Conservation (phyloP, 2,329 filamentous ascomycete genomes). For the Epicoccum sorghinum region DNA sequence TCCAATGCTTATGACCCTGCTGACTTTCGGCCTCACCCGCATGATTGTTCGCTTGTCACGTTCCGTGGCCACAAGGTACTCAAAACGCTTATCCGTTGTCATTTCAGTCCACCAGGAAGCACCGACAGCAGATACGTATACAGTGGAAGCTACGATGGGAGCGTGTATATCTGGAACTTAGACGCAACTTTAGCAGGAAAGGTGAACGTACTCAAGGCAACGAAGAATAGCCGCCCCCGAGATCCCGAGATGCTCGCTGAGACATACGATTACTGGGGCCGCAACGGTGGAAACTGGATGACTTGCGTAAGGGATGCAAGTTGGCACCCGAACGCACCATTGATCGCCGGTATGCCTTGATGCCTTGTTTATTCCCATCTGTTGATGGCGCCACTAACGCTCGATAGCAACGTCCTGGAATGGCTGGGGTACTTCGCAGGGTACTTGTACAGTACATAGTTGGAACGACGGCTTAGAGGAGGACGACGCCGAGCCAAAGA, state of each 20-base stretch:
- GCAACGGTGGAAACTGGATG: conserved; percentile 67
- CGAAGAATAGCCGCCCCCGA: conserved; percentile 65
- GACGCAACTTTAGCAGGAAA: conserved; percentile 81
- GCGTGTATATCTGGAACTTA: conserved; percentile 90
- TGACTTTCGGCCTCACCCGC: conserved; percentile 73
- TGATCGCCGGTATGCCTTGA: conserved; percentile 68
- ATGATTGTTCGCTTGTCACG: conserved; percentile 91
- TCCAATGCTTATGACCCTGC: conserved; percentile 68
- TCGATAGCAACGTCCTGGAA: conserved; percentile 78
- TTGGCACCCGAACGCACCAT: conserved; percentile 85
- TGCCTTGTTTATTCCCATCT: not conserved
- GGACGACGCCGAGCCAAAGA: conserved; percentile 57
- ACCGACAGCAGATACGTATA: conserved; percentile 94
- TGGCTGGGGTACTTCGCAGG: conserved; percentile 72
- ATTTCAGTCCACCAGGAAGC: conserved; percentile 87
- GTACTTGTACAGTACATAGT: conserved; percentile 78
- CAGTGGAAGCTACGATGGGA: conserved; percentile 86
- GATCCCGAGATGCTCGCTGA: conserved; percentile 60
- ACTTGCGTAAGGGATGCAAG: conserved; percentile 86
- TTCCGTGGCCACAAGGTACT: conserved; percentile 90
- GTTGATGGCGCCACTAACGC: conserved; percentile 18
- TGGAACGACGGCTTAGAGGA: conserved; percentile 74
- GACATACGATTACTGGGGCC: conserved; percentile 61
- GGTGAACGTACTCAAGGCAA: conserved; percentile 78
- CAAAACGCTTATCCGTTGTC: conserved; percentile 89